Evolutionary conservation across 352 stramenopile genomes (phyloP).

Genomic region (Phytophthora boehmeriae): DNA sequence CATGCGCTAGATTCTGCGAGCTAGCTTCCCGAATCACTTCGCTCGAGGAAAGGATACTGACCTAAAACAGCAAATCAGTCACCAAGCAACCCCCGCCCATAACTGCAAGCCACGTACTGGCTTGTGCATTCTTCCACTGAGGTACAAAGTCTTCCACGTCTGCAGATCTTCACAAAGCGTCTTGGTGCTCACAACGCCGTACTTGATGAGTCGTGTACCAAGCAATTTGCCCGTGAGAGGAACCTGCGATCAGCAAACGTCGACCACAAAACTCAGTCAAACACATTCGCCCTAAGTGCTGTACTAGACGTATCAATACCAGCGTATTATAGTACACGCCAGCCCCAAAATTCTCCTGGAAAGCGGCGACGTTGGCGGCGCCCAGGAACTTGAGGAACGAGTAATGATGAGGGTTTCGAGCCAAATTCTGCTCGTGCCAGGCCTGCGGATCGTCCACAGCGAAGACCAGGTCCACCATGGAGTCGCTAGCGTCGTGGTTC

Average conservation of each 20-base stretch:
- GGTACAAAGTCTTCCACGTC: slow-evolving; percentile 87
- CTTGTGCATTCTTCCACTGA: slow-evolving; percentile 89
- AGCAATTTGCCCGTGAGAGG: slow-evolving; percentile 58
- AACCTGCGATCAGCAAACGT: slow-evolving; percentile 35
- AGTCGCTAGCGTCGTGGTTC: slow-evolving; percentile 74
- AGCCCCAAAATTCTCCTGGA: slow-evolving; percentile 82
- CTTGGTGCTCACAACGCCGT: slow-evolving; percentile 86
- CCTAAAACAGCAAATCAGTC: slow-evolving; percentile 35
- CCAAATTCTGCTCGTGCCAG: slow-evolving; percentile 86
- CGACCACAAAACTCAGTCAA: not conserved
- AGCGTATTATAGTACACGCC: slow-evolving; percentile 89
- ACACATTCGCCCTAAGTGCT: not conserved
- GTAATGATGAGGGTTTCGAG: slow-evolving; percentile 79
- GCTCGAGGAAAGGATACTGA: slow-evolving; percentile 61
- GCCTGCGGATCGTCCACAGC: slow-evolving; percentile 78
- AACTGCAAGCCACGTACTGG: slow-evolving; percentile 48
- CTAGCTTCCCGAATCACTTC: slow-evolving; percentile 53
- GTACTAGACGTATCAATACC: slow-evolving; percentile 21
- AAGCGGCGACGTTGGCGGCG: slow-evolving; percentile 51
- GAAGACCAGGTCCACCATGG: slow-evolving; percentile 91
- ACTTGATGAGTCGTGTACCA: slow-evolving; percentile 85
- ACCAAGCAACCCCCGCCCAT: too few species aligned
- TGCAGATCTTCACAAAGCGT: slow-evolving; percentile 77
- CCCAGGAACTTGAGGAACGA: slow-evolving; percentile 80
- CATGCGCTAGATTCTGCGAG: slow-evolving; percentile 71